Percentiles rank a stretch among this genome's conserved stretches.
Evolutionary conservation across 148 eudicot species (phyloP).

Genomic region (Heliamphora exappendiculata): DNA sequence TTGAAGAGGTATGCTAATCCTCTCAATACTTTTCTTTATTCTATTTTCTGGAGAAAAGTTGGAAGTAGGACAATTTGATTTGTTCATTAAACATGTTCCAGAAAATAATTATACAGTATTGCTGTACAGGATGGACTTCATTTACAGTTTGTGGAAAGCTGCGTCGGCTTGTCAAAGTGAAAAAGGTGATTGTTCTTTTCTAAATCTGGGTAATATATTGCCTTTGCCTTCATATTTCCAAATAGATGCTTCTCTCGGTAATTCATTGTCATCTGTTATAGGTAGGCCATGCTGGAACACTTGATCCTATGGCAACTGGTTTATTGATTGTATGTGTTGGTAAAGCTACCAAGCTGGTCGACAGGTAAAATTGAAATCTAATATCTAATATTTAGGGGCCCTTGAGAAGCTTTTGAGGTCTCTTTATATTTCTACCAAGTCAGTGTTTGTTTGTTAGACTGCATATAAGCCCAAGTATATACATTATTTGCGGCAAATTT

Average conservation of each 20-base stretch:
- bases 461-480: neutral
- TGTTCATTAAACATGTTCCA: neutral
- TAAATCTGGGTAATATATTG: neutral
- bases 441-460: neutral
- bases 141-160: conserved; percentile 98
- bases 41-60: neutral
- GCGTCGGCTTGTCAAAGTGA: conserved; percentile 75
- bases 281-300: conserved; percentile 99
- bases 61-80: neutral
- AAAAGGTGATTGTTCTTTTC: conserved; percentile 51
- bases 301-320: conserved; percentile 99
- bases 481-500: neutral
- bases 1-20: neutral
- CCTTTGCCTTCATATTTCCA: neutral
- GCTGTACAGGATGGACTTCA: conserved; percentile 86
- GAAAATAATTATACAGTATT: conserved; percentile 1
- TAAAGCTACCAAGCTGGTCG: conserved; percentile 88
- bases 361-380: conserved; percentile 42
- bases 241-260: conserved; percentile 10
- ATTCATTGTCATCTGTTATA: conserved; percentile 18
- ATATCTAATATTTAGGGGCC: neutral
- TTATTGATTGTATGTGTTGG: conserved; percentile 92
- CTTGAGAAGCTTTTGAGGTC: neutral
- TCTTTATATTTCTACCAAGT: neutral
- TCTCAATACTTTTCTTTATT: conserved; percentile 6